Evolutionary conservation across 345 rosid genomes (phyloP).

Genomic region (Gossypium mustelinum): DNA sequence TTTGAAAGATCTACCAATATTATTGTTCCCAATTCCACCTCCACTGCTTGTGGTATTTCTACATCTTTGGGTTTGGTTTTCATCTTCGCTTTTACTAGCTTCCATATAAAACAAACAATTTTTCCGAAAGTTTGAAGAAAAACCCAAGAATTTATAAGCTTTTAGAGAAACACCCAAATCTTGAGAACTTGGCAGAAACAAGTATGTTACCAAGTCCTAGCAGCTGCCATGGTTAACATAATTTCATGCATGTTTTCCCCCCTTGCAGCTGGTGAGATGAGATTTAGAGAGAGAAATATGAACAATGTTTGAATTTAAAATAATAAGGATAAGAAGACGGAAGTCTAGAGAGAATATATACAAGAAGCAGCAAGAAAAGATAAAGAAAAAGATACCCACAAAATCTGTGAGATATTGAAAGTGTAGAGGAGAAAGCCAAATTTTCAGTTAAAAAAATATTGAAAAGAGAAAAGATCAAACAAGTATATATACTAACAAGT

Average conservation of each 20-base stretch:
- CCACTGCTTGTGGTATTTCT: slow-evolving; percentile 22
- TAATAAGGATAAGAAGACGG: neutral
- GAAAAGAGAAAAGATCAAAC: slow-evolving; percentile 11
- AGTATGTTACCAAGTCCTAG: neutral
- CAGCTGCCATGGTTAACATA: neutral
- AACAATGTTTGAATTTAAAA: slow-evolving; percentile 17
- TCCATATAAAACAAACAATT: slow-evolving; percentile 19
- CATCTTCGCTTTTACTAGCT: slow-evolving; percentile 27
- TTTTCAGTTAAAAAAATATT: slow-evolving; percentile 19
- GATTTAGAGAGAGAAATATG: neutral
- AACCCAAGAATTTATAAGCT: neutral
- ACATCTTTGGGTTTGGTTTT: slow-evolving; percentile 28
- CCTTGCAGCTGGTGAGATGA: neutral
- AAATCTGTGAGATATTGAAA: slow-evolving; percentile 26
- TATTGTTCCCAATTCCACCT: slow-evolving; percentile 9
- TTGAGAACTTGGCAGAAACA: neutral
- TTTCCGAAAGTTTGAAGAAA: neutral
- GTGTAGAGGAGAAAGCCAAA: slow-evolving; percentile 23
- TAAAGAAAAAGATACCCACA: slow-evolving; percentile 22
- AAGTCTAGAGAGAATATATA: slow-evolving; percentile 13
- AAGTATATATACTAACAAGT: too few species aligned
- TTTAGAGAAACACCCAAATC: slow-evolving; percentile 19
- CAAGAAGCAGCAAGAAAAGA: neutral
- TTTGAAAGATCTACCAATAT: slow-evolving; percentile 29
- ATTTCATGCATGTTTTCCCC: neutral